Percentiles rank a stretch among this genome's conserved stretches.
Conservation (phyloP, 148 eudicot genomes). For the Agrostemma githago region DNA sequence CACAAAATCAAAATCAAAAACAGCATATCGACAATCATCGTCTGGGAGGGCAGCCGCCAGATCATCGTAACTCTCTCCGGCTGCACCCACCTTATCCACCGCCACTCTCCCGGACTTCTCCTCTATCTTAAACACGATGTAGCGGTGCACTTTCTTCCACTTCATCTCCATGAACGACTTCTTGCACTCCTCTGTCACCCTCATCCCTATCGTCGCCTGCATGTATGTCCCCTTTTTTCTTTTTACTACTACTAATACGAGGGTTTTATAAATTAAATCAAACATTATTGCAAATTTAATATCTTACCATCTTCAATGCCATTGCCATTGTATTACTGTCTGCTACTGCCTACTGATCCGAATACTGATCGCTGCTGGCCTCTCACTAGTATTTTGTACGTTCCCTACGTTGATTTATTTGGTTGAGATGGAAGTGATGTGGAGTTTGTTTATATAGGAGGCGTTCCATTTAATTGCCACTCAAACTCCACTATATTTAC, state of each 20-base stretch:
- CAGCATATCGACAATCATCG: conserved; percentile 90
- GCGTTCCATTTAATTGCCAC: conserved; percentile 11
- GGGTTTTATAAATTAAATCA: background rate
- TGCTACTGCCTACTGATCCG: no score
- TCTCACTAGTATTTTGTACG: no score
- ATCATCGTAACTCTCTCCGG: conserved; percentile 67
- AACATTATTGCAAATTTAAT: no score
- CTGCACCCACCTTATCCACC: conserved; percentile 79
- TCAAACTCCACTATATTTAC: conserved; percentile 11
- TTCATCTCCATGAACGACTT: conserved; percentile 97
- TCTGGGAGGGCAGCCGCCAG: conserved; percentile 74
- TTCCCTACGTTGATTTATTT: no score
- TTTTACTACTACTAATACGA: background rate
- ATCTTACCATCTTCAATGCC: conserved; percentile 91
- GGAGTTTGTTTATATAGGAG: conserved; percentile 24
- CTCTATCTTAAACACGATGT: conserved; percentile 89
- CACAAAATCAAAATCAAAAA: conserved; percentile 85
- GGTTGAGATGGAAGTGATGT: conserved; percentile 28
- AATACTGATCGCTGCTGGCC: background rate
- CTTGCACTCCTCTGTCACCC: conserved; percentile 90
- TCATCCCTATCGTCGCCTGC: conserved; percentile 83
- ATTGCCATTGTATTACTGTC: conserved; percentile 61
- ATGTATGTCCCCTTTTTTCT: background rate
- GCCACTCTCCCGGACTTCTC: conserved; percentile 60
- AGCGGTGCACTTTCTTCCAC: conserved; percentile 87